A percentile compares a stretch with the other conserved stretches of the same genome.
These are phyloP conservation scores for Sporothrix dimorphospora DNA, from an alignment of 2,329 filamentous ascomycete genomes.

Conservation along the genomic window DNA sequence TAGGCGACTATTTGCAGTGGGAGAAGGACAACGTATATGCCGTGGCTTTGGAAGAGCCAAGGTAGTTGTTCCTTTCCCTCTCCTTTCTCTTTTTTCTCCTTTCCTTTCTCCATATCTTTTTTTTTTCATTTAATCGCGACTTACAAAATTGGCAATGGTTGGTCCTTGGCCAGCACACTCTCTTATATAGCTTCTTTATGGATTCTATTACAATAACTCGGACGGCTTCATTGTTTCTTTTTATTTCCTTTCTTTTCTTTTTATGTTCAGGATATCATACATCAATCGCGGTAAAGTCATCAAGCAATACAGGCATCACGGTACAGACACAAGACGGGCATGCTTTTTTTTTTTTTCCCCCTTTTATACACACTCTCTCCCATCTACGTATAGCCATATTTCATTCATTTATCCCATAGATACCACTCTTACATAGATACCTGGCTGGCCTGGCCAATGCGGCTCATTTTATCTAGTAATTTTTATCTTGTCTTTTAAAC, in stretches of 20 bases:
- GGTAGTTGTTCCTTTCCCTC: background rate
- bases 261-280: background rate
- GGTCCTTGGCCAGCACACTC: background rate
- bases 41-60: constrained; percentile 7
- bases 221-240: background rate
- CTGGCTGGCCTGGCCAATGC: background rate
- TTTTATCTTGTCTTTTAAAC: too few species aligned
- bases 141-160: background rate
- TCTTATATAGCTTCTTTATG: background rate
- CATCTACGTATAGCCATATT: background rate
- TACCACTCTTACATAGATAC: background rate
- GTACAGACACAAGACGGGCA: background rate
- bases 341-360: background rate
- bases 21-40: constrained; percentile 55
- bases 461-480: background rate
- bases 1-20: constrained; percentile 63
- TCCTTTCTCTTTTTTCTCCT: background rate
- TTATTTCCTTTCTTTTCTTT: background rate
- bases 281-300: background rate
- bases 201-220: background rate
- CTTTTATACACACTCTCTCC: background rate
- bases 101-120: background rate
- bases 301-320: background rate
- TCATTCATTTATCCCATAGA: background rate
- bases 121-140: background rate